Base-by-base conservation (phyloP, 2,329 filamentous ascomycete genomes). In the Fusarium sp. region DNA sequence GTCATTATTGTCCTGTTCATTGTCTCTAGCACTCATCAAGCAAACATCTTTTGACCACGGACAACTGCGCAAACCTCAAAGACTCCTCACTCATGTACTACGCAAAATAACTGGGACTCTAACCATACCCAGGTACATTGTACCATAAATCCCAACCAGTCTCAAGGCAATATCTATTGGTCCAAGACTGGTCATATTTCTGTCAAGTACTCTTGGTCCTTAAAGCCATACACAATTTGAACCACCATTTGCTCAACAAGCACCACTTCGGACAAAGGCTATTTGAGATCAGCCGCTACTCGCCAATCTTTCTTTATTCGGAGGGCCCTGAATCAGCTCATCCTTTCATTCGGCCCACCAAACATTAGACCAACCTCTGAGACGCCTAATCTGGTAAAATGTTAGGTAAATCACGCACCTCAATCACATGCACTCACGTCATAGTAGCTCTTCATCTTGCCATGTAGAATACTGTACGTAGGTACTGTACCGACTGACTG, bases 371-470 rank as follows among this genome's bases (percentile, higher is more conserved):
- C 61, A 42, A 55, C 65, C 47, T 44, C 31, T 31, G 31, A 47
- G 50, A 28, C 28, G 17, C 52, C 66, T 47, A 67, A 63, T 54
- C 24, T 53, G 44, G 66, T 49, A 69, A 69, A 62, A 44, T 38
- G 9, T 33, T 19, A 59, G 17, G 66, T 50, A 70, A 67, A 69
- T 70, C 66, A 67, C 62, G 66, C 66, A 70, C 42, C 31, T 24
- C 15, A 28, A 67, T 70, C 67, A 70, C 66, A 69, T 67, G 66
- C 66, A 36, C 66, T 67, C 62, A 69, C 62, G 62, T 67, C 66
- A 70, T 69, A 50, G 45, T 33, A 63, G 22, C 26, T 33, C 45
- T 40, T 24, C 50, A 56, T 64, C 50, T 58, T 46, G 42, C 57
- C 49, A 56, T 43, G 38, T 34, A 47, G 34, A 22, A 11, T 19